Conservation (phyloP, 305 asterid genomes). For the Fraxinus albicans region DNA sequence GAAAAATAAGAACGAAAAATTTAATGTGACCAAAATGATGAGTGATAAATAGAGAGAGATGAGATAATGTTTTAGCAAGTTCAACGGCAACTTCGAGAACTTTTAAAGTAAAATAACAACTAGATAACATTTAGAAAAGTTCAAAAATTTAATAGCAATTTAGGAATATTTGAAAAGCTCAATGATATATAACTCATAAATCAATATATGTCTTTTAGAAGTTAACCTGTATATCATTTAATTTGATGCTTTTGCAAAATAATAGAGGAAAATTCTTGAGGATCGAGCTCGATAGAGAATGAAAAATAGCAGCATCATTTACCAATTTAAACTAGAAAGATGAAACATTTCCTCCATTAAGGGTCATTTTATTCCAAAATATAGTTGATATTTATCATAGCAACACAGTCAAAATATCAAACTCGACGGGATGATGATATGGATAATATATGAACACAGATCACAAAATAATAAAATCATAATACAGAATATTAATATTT, state of each 20-base stretch:
- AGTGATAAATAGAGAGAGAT: neutral
- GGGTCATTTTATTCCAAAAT: neutral
- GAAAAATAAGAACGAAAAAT: no score
- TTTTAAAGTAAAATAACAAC: neutral
- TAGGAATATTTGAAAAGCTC: neutral
- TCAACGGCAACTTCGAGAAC: neutral
- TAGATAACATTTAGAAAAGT: neutral
- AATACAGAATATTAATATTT: neutral
- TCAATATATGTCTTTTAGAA: neutral
- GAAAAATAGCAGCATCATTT: neutral
- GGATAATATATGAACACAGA: neutral
- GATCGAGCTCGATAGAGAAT: neutral
- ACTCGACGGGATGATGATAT: neutral
- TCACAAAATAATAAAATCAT: neutral
- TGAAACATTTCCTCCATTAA: no score
- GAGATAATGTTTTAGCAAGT: neutral
- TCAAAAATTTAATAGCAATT: neutral
- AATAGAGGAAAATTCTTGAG: neutral
- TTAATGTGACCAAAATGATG: neutral
- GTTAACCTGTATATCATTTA: neutral
- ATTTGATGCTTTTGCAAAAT: neutral
- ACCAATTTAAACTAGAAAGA: no score
- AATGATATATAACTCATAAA: neutral
- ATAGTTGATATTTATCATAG: neutral
- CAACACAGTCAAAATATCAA: neutral